These are phyloP conservation scores for Ceratobasidium sp. DNA, from an alignment of 1,284 basidiomycete species.

Conservation along the genomic window DNA sequence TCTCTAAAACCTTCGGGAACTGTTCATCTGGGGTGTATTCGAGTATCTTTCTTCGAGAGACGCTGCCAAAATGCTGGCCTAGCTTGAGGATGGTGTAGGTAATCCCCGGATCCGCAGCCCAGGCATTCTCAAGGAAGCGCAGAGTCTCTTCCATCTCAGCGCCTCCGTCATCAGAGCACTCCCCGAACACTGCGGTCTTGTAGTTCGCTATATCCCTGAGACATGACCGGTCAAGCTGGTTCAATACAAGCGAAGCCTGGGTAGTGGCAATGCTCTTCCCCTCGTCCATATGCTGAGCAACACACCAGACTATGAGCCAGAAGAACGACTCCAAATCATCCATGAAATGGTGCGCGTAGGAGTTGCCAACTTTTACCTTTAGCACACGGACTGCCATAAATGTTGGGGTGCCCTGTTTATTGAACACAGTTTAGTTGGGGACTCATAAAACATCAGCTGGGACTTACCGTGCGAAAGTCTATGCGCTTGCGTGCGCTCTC, in stretches of 20 bases:
- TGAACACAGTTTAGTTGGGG: neutral
- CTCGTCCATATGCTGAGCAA: neutral
- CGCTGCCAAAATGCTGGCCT: too few species aligned
- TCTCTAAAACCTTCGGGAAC: too few species aligned
- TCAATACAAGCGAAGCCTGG: neutral
- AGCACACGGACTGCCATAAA: slow-evolving; percentile 6
- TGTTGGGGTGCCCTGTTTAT: slow-evolving; percentile 1
- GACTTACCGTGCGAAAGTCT: neutral
- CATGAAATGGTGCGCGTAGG: slow-evolving; percentile 5
- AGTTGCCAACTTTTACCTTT: neutral
- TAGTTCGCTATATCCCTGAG: neutral
- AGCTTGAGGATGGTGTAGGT: too few species aligned
- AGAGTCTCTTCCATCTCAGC: neutral
- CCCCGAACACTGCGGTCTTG: neutral
- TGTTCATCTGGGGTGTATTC: too few species aligned
- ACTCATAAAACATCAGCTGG: neutral
- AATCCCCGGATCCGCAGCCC: neutral
- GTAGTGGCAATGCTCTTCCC: too few species aligned
- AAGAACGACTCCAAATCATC: slow-evolving; percentile 26
- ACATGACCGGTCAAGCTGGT: neutral
- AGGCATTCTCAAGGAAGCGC: neutral
- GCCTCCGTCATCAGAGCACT: neutral
- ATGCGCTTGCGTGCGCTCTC: neutral
- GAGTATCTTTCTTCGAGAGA: too few species aligned
- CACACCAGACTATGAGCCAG: slow-evolving; percentile 13